Percentiles rank a stretch among this genome's conserved stretches.
Conservation (phyloP, 768 basidiomycete species). For the Collybia mongolica region DNA sequence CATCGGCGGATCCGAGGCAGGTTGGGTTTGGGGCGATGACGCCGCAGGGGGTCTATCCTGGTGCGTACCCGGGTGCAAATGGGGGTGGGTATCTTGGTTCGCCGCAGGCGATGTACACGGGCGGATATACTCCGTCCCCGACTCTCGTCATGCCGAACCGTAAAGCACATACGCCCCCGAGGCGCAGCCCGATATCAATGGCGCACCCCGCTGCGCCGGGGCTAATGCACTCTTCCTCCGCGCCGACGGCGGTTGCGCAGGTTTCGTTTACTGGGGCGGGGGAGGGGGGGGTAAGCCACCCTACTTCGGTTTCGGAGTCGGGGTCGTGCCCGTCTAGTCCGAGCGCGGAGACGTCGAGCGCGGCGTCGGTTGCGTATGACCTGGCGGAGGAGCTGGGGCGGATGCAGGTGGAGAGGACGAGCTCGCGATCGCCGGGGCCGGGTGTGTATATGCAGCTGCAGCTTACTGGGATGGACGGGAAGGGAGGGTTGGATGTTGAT, state of each 20-base stretch:
- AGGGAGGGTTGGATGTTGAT: no score
- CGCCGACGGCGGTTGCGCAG: neutral
- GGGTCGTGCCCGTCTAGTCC: neutral
- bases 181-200: no score
- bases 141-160: conserved; percentile 4
- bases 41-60: neutral
- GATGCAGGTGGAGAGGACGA: conserved; percentile 22
- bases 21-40: neutral
- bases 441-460: neutral
- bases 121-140: no score
- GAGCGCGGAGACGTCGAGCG: neutral
- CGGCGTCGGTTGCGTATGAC: conserved; percentile 23
- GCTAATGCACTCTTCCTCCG: neutral
- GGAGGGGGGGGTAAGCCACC: neutral
- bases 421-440: neutral
- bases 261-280: conserved; percentile 1
- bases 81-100: conserved; percentile 9
- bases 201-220: neutral
- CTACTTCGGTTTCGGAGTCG: no score
- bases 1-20: neutral
- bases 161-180: no score
- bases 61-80: neutral
- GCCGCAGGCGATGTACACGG: neutral
- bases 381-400: conserved; percentile 40
- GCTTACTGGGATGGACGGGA: no score